Evolutionary conservation across 2,329 filamentous ascomycete genomes (phyloP).

Genomic region (Arthrobotrys iridis): DNA sequence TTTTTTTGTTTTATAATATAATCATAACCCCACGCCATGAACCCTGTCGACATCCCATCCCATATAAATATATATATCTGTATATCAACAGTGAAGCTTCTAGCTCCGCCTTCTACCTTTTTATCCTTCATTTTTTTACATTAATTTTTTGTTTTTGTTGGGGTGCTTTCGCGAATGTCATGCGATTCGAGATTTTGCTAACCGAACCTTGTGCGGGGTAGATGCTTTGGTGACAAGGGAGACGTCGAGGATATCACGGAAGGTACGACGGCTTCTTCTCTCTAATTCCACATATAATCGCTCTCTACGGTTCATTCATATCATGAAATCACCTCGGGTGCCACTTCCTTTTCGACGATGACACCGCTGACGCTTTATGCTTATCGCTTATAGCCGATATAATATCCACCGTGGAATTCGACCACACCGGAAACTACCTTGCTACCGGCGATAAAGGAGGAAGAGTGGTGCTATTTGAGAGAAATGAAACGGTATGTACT

Average conservation of each 20-base stretch:
- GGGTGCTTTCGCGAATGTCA: slow-evolving; percentile 3
- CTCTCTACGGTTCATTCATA: neutral
- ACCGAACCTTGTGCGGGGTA: slow-evolving; percentile 62
- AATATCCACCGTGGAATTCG: slow-evolving; percentile 90
- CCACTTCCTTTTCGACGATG: neutral
- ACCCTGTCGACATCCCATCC: slow-evolving; percentile 5
- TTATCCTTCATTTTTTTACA: slow-evolving; percentile 29
- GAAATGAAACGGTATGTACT: slow-evolving; percentile 87
- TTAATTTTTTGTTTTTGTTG: neutral
- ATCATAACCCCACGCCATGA: slow-evolving; percentile 10
- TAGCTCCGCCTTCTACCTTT: slow-evolving; percentile 31
- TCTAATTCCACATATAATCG: neutral
- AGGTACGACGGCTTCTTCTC: slow-evolving; percentile 67
- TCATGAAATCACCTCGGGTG: neutral
- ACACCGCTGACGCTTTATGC: slow-evolving; percentile 3
- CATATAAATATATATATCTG: neutral
- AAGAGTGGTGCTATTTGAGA: slow-evolving; percentile 84
- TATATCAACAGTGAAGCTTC: neutral
- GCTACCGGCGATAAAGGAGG: slow-evolving; percentile 91
- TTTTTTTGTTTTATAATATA: slow-evolving; percentile 25
- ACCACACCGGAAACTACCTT: slow-evolving; percentile 88
- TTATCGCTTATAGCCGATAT: slow-evolving; percentile 73
- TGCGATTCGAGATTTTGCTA: slow-evolving; percentile 28
- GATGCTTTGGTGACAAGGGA: slow-evolving; percentile 99
- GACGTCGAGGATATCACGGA: slow-evolving; percentile 99